A percentile compares a stretch with the other conserved stretches of the same genome.
Conservation (phyloP, 208 protist species). For the Polymyxa betae region DNA sequence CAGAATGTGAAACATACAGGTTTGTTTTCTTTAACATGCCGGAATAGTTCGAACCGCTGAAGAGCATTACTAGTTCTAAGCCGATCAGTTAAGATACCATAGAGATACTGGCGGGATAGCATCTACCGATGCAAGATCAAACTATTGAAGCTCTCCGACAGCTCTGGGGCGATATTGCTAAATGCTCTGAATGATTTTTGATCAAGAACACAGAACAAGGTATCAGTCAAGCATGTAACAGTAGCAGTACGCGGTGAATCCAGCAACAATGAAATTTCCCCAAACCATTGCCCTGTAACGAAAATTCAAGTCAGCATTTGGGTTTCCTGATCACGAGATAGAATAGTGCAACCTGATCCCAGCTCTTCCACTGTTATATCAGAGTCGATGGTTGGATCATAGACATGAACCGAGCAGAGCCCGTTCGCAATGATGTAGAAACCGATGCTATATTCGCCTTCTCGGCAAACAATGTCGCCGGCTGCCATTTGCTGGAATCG, state of each 20-base stretch:
- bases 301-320: not conserved
- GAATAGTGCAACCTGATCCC: not conserved
- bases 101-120: not conserved
- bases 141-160: constrained; percentile 34
- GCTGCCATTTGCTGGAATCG: constrained; percentile 24
- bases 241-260: constrained; percentile 9
- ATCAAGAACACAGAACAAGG: constrained; percentile 28
- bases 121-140: constrained; percentile 27
- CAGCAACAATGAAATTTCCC: constrained; percentile 52
- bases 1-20: not conserved
- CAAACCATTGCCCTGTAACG: constrained; percentile 43
- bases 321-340: not conserved
- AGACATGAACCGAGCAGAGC: not conserved
- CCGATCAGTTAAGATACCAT: not conserved
- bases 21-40: constrained; percentile 53
- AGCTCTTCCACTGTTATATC: constrained; percentile 17
- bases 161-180: constrained; percentile 42
- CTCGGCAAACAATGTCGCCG: constrained; percentile 48
- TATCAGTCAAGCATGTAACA: not conserved
- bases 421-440: constrained; percentile 52
- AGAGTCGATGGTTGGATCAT: not conserved
- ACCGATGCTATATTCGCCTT: constrained; percentile 43
- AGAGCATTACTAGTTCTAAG: constrained; percentile 13
- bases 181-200: not conserved
- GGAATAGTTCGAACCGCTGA: constrained; percentile 27